phyloP scores from a whole-genome alignment of 495 filamentous ascomycete species.

The Neurospora sp. region DNA sequence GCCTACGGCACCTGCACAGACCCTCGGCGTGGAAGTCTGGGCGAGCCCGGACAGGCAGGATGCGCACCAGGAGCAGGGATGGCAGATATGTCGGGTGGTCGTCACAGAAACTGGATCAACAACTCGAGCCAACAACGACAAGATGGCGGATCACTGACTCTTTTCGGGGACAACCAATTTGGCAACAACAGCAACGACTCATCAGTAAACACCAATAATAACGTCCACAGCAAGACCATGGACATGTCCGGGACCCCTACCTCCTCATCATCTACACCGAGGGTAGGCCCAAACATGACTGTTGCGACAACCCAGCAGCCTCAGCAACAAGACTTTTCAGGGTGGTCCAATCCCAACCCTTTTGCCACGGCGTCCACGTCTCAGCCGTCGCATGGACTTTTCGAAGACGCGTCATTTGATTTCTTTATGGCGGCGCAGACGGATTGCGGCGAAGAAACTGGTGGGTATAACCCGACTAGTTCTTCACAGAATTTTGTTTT shows the following conservation, averaged over 20 bases:
- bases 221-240: background rate
- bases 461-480: background rate
- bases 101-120: background rate
- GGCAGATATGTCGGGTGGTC: background rate
- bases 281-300: background rate
- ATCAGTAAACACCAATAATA: background rate
- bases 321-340: background rate
- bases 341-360: background rate
- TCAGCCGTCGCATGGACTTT: background rate
- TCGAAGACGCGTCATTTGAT: background rate
- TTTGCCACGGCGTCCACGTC: background rate
- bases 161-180: background rate
- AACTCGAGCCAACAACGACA: background rate
- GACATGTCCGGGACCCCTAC: too few relatives aligned
- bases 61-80: background rate
- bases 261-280: background rate
- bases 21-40: slow-evolving; percentile 14
- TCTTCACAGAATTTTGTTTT: background rate
- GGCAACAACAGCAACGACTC: background rate
- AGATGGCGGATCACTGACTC: background rate
- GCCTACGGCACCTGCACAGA: slow-evolving; percentile 15
- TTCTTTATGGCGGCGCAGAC: background rate
- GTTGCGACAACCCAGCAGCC: background rate
- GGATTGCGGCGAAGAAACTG: background rate
- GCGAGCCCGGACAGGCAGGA: slow-evolving; percentile 1